Conservation (phyloP, 805 yeast species). For the Zygotorulaspora florentina region DNA sequence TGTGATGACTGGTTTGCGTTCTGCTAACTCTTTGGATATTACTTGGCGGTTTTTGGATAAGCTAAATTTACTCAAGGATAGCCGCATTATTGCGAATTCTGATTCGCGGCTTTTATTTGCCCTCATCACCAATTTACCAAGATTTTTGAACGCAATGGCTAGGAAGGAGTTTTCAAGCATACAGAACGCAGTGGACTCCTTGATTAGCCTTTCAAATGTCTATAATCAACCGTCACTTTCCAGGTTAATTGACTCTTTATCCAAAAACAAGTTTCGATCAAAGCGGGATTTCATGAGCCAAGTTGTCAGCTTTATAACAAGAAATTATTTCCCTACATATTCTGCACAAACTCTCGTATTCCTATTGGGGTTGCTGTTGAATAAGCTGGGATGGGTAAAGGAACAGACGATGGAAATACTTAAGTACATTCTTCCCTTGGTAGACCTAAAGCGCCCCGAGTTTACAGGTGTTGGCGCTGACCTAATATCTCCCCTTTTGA, state of each 20-base stretch:
- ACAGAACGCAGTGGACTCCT: conserved; percentile 48
- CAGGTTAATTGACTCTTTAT: conserved; percentile 68
- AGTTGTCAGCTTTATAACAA: conserved; percentile 63
- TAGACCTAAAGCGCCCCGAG: conserved; percentile 72
- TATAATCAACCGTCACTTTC: conserved; percentile 56
- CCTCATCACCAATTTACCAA: conserved; percentile 72
- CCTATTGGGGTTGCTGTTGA: conserved; percentile 72
- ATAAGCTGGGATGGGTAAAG: conserved; percentile 74
- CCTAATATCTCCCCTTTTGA: conserved; percentile 79
- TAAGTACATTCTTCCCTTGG: conserved; percentile 67
- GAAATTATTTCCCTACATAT: conserved; percentile 65
- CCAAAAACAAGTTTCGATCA: conserved; percentile 79
- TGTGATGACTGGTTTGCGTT: conserved; percentile 77
- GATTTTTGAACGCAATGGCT: conserved; percentile 79
- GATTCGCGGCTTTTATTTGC: conserved; percentile 67
- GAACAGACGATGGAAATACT: conserved; percentile 73
- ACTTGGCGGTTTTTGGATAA: conserved; percentile 70
- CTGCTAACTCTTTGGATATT: conserved; percentile 74
- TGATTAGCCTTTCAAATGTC: conserved; percentile 58
- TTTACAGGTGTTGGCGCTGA: conserved; percentile 93
- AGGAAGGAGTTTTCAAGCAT: conserved; percentile 49
- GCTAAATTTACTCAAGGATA: conserved; percentile 59
- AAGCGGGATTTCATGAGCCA: conserved; percentile 86
- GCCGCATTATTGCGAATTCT: conserved; percentile 72
- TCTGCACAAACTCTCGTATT: conserved; percentile 73